phyloP scores from a whole-genome alignment of 1,139 yeast species.

The Yamadazyma friedrichii region DNA sequence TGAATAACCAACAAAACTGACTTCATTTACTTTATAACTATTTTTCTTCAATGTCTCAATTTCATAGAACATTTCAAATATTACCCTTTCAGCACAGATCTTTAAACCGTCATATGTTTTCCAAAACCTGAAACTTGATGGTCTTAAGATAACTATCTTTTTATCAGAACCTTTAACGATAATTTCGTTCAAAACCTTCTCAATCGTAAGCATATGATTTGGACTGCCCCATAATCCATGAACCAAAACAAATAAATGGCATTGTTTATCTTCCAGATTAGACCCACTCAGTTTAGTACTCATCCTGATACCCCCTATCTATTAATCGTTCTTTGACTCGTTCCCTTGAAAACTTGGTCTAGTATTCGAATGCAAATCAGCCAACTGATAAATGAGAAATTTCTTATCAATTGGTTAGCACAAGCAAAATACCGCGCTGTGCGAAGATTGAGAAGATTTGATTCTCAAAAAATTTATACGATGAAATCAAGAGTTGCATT shows the following conservation, averaged over 20 bases:
- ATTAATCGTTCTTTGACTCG: too few species aligned
- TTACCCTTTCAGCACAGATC: slow-evolving; percentile 65
- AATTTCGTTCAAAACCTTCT: slow-evolving; percentile 46
- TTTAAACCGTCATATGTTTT: slow-evolving; percentile 85
- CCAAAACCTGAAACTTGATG: slow-evolving; percentile 69
- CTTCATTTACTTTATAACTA: slow-evolving; percentile 33
- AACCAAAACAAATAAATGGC: slow-evolving; percentile 72
- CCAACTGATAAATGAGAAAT: too few species aligned
- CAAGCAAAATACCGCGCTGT: too few species aligned
- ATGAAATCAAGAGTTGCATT: slow-evolving; percentile 27
- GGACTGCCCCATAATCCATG: slow-evolving; percentile 93
- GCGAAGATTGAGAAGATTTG: too few species aligned
- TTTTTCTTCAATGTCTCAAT: slow-evolving; percentile 50
- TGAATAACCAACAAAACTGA: slow-evolving; percentile 46
- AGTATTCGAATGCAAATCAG: too few species aligned
- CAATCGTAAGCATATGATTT: slow-evolving; percentile 64
- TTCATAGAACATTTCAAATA: slow-evolving; percentile 60
- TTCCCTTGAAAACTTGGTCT: too few species aligned
- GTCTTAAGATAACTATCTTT: slow-evolving; percentile 56
- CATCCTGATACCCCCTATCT: too few species aligned
- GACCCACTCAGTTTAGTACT: too few species aligned
- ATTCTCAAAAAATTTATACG: not conserved
- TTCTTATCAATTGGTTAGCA: too few species aligned
- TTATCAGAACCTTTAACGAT: slow-evolving; percentile 34
- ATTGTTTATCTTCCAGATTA: slow-evolving; percentile 8